Evolutionary conservation across 495 filamentous ascomycete species (phyloP), one percentile per base, ranked within the genome.

Genomic region (Glarea lozoyensis): DNA sequence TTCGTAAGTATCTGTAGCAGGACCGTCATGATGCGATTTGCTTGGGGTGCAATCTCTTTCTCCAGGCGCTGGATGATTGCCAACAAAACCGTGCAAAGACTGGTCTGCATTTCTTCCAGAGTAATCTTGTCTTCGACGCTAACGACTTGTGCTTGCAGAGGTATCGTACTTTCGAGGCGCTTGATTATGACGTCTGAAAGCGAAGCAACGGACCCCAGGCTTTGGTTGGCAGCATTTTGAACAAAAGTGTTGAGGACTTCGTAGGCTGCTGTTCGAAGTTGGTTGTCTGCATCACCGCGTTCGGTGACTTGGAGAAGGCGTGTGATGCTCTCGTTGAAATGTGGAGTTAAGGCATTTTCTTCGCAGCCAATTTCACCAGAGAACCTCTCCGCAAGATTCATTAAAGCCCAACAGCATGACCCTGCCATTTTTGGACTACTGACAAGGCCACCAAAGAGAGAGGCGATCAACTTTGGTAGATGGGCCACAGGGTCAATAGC

Each of bases 401-500:
- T 98, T 48, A 98, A 66, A 25, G 92, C 88, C 90, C 93, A 97
- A 67, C 92, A 98, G 76, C 93, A 97, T 15, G 93, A 97, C 44
- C 83, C 80, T 33, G 92, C 92, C 79, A 98, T 97, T 71, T 94
- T 95, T 31, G 90, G 81, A 59, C 85, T 90, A 67, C 85, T 93
- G 40, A 88, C 75, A 40, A 95, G 70, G 34, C 90, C 92, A 34
- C 76, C 78, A 64, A 98, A 97, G n/a, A 98, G 76, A 42, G 88
- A 82, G 23, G 73, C 72, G 51, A 97, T 86, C 38, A 98, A 68
- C 17, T 81, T 75, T 43, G 86, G 81, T 7, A 98, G 75, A 62
- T 95, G 86, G 46, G 79, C 66, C 47, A 71, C 61, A 21, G 86
- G 80, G 60, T 97, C 92, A 49, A 98, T 88, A 23, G 89, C 79